phyloP scores from a whole-genome alignment of 2,329 filamentous ascomycete species.

The Trichophyton rubrum region DNA sequence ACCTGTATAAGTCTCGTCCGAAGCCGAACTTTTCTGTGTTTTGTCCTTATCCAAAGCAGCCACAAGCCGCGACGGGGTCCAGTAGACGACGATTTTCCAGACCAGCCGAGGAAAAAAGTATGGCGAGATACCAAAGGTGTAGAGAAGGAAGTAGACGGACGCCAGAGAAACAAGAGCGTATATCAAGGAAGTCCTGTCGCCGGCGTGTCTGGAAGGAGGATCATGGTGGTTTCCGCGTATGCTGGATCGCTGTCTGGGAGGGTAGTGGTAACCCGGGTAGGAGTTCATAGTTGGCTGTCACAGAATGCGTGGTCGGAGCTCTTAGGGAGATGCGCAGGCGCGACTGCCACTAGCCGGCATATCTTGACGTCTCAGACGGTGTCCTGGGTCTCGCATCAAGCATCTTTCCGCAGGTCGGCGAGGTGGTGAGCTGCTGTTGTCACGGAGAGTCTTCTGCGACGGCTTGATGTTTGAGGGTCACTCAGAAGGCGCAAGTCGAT shows the following conservation, averaged over 20 bases:
- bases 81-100: constrained; percentile 30
- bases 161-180: constrained; percentile 20
- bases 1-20: constrained; percentile 11
- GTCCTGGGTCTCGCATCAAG: not conserved
- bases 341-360: constrained; percentile 1
- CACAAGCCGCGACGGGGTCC: constrained; percentile 30
- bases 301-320: not conserved
- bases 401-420: not conserved
- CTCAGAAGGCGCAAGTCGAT: not conserved
- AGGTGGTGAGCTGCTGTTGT: not conserved
- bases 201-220: constrained; percentile 18
- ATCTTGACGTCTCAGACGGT: not conserved
- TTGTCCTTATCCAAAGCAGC: constrained; percentile 36
- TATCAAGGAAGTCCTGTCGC: constrained; percentile 20
- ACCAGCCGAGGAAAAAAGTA: constrained; percentile 21
- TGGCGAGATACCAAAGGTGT: constrained; percentile 20
- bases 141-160: constrained; percentile 21
- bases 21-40: not conserved
- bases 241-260: constrained; percentile 13
- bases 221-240: constrained; percentile 24
- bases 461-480: not conserved
- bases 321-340: not conserved
- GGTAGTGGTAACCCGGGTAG: constrained; percentile 9
- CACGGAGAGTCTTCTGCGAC: not conserved
- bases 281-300: constrained; percentile 4